phyloP scores from a whole-genome alignment of 2,329 filamentous ascomycete species.

The Ambrosiella beaveri region DNA sequence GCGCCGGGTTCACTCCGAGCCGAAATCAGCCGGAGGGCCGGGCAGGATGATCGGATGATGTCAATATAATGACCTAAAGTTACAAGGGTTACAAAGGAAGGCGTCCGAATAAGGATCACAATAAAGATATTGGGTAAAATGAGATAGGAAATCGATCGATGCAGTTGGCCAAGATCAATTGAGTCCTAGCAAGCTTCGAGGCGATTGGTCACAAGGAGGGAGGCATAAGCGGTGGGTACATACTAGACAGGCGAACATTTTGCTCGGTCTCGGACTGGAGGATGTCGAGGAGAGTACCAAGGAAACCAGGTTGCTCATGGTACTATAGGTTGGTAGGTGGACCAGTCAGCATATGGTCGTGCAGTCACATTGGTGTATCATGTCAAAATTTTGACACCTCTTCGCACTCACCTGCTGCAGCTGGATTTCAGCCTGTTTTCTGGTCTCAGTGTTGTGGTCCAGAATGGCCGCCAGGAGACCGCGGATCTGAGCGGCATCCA shows the following conservation, averaged over 20 bases:
- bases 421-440: slow-evolving; percentile 62
- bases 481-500: slow-evolving; percentile 61
- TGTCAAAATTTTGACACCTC: not conserved
- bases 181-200: not conserved
- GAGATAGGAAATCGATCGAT: not conserved
- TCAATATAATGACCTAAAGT: not conserved
- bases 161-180: too few species aligned
- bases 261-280: slow-evolving; percentile 75
- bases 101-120: not conserved
- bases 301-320: slow-evolving; percentile 78
- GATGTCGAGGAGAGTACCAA: slow-evolving; percentile 78
- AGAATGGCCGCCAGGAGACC: slow-evolving; percentile 63
- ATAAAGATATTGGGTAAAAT: not conserved
- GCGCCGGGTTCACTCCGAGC: not conserved
- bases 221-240: slow-evolving; percentile 20
- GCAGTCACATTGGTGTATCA: slow-evolving; percentile 1
- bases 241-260: slow-evolving; percentile 77
- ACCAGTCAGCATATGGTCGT: not conserved
- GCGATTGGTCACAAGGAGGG: not conserved
- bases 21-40: not conserved
- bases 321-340: slow-evolving; percentile 36
- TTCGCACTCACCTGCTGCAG: slow-evolving; percentile 53
- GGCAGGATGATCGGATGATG: not conserved
- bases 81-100: not conserved
- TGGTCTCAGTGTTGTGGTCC: slow-evolving; percentile 54